Conservation (phyloP, 441 rosid genomes). For the Viola pubescens region DNA sequence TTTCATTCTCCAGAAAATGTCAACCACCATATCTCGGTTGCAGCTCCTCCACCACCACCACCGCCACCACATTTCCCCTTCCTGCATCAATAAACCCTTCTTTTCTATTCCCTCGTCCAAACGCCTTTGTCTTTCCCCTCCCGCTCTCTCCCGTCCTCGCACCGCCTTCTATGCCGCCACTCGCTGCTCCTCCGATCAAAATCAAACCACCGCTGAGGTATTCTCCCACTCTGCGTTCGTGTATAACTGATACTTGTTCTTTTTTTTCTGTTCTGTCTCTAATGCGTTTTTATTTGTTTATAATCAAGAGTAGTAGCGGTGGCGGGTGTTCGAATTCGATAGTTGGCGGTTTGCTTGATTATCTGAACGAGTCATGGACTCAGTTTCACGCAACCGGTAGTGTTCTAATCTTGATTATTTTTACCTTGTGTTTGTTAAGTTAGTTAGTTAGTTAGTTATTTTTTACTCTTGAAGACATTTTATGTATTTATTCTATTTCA, state of each 20-base stretch:
- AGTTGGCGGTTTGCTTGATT: conserved; percentile 70
- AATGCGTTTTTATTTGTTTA: not conserved
- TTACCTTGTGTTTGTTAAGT: not conserved
- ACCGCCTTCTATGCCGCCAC: conserved; percentile 23
- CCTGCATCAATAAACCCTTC: conserved; percentile 19
- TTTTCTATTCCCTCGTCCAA: conserved; percentile 11
- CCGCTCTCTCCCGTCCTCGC: conserved; percentile 23
- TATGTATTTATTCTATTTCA: not conserved
- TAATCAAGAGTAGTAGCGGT: conserved; percentile 1
- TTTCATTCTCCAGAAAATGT: no score
- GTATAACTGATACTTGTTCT: no score
- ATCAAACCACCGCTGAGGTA: conserved; percentile 13
- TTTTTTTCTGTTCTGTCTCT: not conserved
- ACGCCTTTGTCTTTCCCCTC: conserved; percentile 15
- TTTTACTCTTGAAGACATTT: not conserved
- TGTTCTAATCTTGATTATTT: not conserved
- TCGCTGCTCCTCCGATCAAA: conserved; percentile 27
- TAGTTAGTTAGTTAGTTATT: not conserved
- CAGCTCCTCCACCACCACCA: conserved; percentile 25
- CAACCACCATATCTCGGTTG: conserved; percentile 23
- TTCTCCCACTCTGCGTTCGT: not conserved
- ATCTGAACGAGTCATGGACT: conserved; percentile 93
- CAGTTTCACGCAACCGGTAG: conserved; percentile 86
- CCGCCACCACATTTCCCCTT: conserved; percentile 17
- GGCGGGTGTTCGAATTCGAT: conserved; percentile 23